Base-by-base conservation (phyloP, 768 basidiomycete species). In the Mrakia blollopis region DNA sequence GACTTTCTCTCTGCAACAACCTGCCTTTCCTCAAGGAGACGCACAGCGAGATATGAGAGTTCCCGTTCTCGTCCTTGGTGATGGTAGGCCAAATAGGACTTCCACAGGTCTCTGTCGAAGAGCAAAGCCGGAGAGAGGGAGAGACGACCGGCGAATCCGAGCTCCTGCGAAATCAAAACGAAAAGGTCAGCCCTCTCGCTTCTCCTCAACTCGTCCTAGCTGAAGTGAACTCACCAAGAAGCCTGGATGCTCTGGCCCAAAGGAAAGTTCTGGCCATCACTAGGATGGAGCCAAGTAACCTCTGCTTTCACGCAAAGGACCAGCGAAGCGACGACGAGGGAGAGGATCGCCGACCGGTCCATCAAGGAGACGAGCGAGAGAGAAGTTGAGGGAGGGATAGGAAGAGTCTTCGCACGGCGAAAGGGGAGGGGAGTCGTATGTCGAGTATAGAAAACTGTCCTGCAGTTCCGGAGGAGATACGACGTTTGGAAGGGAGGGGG, bases 61-160 rank as follows among this genome's bases (percentile, higher is more conserved):
- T 50, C 32, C 72, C 72, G n/a, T 61, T 44, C 1, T 39, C 25
- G n/a, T 73, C 60, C 11, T 57, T 73, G 21, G 72, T 41, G 32
- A 73, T 73, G 5, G 54, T 62, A 21, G 72, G 72, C 72, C 72
- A 73, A 25, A 73, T 73, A n/a, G 72, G 10, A 61, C 54, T 32
- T 9, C 72, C 72, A 39, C 72, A 73, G 21, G 50, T 60, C 14
- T 44, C 39, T 21, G 5, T 44, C 11, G 72, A 73, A 30, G 60
- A 57, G n/a, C 72, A 73, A 2, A 73, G 54, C 7, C 60, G 30
- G 54, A 73, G 61, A 25, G 39, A 50, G 16, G 72, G 72, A 35
- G 54, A 60, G 25, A 62, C 72, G 28, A 73, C 52, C 21, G 68
- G 68, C 37, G 54, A 32, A 39, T 23, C 57, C 25, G 72, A 73